These are phyloP conservation scores for Ogataea populi-albae DNA, from an alignment of 805 yeast genomes.

Conservation along the genomic window DNA sequence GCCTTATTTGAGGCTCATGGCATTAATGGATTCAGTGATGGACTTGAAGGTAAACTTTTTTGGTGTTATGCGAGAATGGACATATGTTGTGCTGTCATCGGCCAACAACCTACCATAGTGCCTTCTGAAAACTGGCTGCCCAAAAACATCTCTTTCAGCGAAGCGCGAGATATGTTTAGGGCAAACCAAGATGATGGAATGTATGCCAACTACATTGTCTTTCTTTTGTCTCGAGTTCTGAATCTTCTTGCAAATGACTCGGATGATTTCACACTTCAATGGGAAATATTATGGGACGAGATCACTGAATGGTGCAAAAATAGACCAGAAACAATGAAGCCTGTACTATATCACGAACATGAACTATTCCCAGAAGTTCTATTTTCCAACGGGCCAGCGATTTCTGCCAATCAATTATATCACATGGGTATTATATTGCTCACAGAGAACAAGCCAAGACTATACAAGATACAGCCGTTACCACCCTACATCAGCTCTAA, in stretches of 20 bases:
- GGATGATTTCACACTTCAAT: slow-evolving; percentile 30
- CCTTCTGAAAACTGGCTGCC: slow-evolving; percentile 35
- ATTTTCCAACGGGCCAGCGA: slow-evolving; percentile 38
- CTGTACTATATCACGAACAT: slow-evolving; percentile 29
- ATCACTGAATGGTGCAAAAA: slow-evolving; percentile 32
- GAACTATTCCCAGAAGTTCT: slow-evolving; percentile 34
- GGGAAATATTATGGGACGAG: slow-evolving; percentile 38
- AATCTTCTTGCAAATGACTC: slow-evolving; percentile 27
- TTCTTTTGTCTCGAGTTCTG: slow-evolving; percentile 34
- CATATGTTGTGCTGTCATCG: slow-evolving; percentile 37
- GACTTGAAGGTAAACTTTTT: slow-evolving; percentile 34
- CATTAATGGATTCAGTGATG: slow-evolving; percentile 35
- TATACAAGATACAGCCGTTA: slow-evolving; percentile 6
- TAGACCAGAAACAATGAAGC: slow-evolving; percentile 31
- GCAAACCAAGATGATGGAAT: slow-evolving; percentile 19
- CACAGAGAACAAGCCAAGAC: slow-evolving; percentile 37
- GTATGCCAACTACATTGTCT: slow-evolving; percentile 40
- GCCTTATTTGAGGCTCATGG: slow-evolving; percentile 34
- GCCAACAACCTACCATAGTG: slow-evolving; percentile 36
- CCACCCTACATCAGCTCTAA: slow-evolving; percentile 1
- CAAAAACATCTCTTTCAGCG: slow-evolving; percentile 15
- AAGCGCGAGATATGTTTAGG: slow-evolving; percentile 21
- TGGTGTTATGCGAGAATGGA: slow-evolving; percentile 44
- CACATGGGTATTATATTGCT: slow-evolving; percentile 38
- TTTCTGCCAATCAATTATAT: slow-evolving; percentile 37